A percentile compares a stretch with the other conserved stretches of the same genome.
These are phyloP conservation scores for Paramecium sonneborni DNA, from an alignment of 73 alveolate genomes.

Conservation along the genomic window DNA sequence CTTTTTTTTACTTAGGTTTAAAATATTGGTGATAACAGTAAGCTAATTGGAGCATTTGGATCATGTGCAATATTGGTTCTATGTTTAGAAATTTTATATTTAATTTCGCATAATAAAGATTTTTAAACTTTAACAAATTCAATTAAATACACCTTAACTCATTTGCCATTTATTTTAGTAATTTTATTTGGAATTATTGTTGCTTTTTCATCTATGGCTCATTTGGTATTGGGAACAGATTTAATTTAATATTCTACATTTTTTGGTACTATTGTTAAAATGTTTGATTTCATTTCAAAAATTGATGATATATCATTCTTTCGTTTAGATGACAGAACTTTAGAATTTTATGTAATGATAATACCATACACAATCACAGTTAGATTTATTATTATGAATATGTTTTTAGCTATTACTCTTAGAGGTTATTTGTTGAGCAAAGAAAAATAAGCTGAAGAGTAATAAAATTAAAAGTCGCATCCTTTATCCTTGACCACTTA, in stretches of 20 bases:
- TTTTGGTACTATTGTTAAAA: constrained; percentile 2
- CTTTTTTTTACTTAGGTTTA: background rate
- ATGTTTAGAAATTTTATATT: constrained; percentile 39
- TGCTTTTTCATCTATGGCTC: constrained; percentile 26
- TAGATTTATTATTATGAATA: constrained; percentile 36
- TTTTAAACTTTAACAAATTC: constrained; percentile 33
- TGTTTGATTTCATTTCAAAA: background rate
- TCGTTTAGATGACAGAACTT: constrained; percentile 20
- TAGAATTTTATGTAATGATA: constrained; percentile 33
- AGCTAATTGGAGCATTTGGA: background rate
- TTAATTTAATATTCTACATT: background rate
- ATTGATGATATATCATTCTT: background rate
- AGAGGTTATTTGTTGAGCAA: constrained; percentile 38
- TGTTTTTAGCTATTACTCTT: constrained; percentile 32
- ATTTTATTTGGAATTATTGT: constrained; percentile 7
- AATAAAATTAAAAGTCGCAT: background rate
- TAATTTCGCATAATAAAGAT: constrained; percentile 44
- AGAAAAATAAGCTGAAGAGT: background rate
- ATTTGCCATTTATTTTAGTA: constrained; percentile 6
- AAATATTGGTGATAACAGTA: background rate
- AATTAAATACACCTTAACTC: constrained; percentile 4
- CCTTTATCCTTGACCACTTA: background rate
- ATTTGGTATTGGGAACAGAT: constrained; percentile 41
- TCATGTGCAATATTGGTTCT: constrained; percentile 16
- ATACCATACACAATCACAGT: constrained; percentile 23